Base-by-base conservation (phyloP, 1,284 basidiomycete species). In the Pisolithus thermaeus region DNA sequence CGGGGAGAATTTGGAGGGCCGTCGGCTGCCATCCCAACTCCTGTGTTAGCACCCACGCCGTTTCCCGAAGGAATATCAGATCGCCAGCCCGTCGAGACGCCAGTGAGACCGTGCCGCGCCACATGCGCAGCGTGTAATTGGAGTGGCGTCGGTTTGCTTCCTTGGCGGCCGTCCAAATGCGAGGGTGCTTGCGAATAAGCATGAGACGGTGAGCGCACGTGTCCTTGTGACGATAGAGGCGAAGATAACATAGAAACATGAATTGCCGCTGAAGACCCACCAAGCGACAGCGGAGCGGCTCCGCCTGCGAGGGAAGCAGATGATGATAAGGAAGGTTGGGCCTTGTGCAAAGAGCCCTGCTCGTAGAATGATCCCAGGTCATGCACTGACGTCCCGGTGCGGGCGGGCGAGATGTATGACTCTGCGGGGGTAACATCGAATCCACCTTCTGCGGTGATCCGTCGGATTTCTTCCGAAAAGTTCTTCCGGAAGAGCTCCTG, bases 401-500 rank as follows among this genome's bases (percentile, higher is more conserved):
- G 65, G 8, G 67, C 52, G 5, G 69, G 61, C 11, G 60, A 56
- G 30, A 61, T 58, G 52, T 67, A 68, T 25, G 69, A 64, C 50
- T 56, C 60, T 2, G 46, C 28, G 1, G 65, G 51, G 41, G 58
- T 52, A 8, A 72, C 66, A n/a, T 67, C 61, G 16, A 68, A 71
- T 14, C 60, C 60, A 3, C 68, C 59, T 48, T 74, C 73, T n/a
- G 83, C 72, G 0, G 76, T 77, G 41, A 91, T 68, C 6, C 85
- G 79, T 46, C 77, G 76, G 39, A 97, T 90, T 68, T 98, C 95
- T 23, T 93, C 91, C 1, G 83, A 71, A 70, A 94, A 97, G 61
- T 93, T 93, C 69, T 90, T 92, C 52, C 78, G 79, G 76, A 94
- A 97, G 70, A 97, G 87, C 61, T 82, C 84, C 67, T 90, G 86